These are phyloP conservation scores for Entomophthora muscae DNA, from an alignment of 371 early-diverging fungal species.

Conservation along the genomic window DNA sequence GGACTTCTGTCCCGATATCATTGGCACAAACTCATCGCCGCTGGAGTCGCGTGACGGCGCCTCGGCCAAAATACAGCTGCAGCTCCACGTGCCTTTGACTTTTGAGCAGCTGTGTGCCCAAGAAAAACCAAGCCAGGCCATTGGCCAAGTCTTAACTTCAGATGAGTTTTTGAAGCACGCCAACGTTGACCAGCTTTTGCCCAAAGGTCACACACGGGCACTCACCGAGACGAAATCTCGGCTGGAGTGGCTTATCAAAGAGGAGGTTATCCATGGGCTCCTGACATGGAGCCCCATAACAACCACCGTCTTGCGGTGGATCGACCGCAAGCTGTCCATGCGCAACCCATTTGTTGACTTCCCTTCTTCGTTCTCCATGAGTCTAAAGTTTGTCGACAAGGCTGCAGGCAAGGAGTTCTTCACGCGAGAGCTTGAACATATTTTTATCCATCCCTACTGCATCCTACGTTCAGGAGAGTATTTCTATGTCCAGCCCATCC, in stretches of 20 bases:
- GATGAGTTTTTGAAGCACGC: background rate
- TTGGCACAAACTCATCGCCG: conserved; percentile 43
- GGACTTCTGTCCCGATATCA: conserved; percentile 36
- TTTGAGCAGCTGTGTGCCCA: conserved; percentile 5
- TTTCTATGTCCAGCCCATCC: conserved; percentile 39
- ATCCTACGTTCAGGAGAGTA: conserved; percentile 32
- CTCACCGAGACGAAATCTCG: conserved; percentile 35
- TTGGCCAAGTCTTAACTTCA: background rate
- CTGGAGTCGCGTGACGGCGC: conserved; percentile 53
- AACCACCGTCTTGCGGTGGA: conserved; percentile 20
- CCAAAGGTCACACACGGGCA: conserved; percentile 33
- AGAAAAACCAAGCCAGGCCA: background rate
- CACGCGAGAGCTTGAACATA: conserved; percentile 30
- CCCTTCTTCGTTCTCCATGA: conserved; percentile 36
- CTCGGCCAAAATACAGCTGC: conserved; percentile 36
- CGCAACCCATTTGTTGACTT: conserved; percentile 39
- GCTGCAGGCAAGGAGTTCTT: conserved; percentile 29
- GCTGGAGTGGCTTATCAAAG: conserved; percentile 44
- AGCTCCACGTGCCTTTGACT: conserved; percentile 38
- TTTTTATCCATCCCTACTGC: conserved; percentile 25
- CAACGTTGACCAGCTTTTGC: conserved; percentile 10
- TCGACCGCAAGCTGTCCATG: background rate
- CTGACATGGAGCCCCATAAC: conserved; percentile 35
- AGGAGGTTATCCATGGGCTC: conserved; percentile 57
- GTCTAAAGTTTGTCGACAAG: conserved; percentile 37